phyloP scores from a whole-genome alignment of 495 filamentous ascomycete species.

The Aspergillus cavernicola region DNA sequence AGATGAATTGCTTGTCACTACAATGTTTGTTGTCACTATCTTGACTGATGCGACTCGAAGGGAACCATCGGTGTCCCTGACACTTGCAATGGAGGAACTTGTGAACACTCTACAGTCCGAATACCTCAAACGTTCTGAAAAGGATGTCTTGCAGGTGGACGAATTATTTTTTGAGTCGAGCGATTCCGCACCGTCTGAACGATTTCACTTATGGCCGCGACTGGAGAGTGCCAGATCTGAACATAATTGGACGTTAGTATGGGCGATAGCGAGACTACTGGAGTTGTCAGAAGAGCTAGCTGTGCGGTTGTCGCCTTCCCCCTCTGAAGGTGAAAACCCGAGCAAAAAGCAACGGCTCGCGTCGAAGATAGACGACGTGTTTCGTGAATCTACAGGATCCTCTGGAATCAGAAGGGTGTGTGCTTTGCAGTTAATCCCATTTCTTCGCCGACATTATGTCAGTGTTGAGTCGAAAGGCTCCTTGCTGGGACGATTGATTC shows the following conservation, averaged over 20 bases:
- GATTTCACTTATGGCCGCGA: slow-evolving; percentile 36
- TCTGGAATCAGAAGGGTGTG: slow-evolving; percentile 56
- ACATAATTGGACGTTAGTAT: slow-evolving; percentile 45
- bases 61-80: slow-evolving; percentile 26
- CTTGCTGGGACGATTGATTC: slow-evolving; percentile 45
- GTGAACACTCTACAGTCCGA: slow-evolving; percentile 63
- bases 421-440: slow-evolving; percentile 75
- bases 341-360: slow-evolving; percentile 62
- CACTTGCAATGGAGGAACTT: slow-evolving; percentile 48
- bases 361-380: slow-evolving; percentile 55
- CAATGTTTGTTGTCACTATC: slow-evolving; percentile 54
- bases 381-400: slow-evolving; percentile 55
- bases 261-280: slow-evolving; percentile 35
- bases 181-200: slow-evolving; percentile 11
- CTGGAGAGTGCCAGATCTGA: slow-evolving; percentile 42
- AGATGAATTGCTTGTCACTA: slow-evolving; percentile 70
- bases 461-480: slow-evolving; percentile 39
- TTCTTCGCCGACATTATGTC: slow-evolving; percentile 50
- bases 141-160: slow-evolving; percentile 70
- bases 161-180: slow-evolving; percentile 58
- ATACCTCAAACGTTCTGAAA: slow-evolving; percentile 66
- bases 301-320: slow-evolving; percentile 9
- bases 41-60: slow-evolving; percentile 25
- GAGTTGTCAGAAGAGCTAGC: slow-evolving; percentile 28
- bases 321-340: slow-evolving; percentile 19